These are phyloP conservation scores for Drechslerella dactyloides DNA, from an alignment of 2,329 filamentous ascomycete species.

Conservation along the genomic window DNA sequence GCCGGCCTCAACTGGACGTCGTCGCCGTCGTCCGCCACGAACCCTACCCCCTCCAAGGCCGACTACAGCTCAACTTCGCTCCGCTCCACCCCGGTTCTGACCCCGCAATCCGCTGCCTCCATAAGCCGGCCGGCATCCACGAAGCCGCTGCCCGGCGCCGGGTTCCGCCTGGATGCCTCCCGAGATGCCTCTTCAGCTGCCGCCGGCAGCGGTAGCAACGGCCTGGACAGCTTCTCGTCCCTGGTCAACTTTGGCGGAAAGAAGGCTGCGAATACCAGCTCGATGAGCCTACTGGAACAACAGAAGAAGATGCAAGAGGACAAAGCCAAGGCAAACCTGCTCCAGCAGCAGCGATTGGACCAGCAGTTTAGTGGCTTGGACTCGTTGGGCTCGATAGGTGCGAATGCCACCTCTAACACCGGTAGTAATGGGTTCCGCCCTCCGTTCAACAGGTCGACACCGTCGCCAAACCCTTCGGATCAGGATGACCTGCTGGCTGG, in stretches of 20 bases:
- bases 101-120: conserved; percentile 35
- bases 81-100: conserved; percentile 60
- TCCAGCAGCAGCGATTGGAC: conserved; percentile 76
- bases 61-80: conserved; percentile 60
- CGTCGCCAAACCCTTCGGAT: conserved; percentile 56
- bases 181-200: conserved; percentile 61
- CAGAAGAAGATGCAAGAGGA: conserved; percentile 77
- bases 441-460: conserved; percentile 59
- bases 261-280: conserved; percentile 62
- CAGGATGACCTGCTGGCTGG: conserved; percentile 71
- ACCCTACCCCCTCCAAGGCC: conserved; percentile 58
- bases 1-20: conserved; percentile 67
- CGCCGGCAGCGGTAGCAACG: conserved; percentile 61
- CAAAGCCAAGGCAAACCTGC: conserved; percentile 73
- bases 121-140: conserved; percentile 55
- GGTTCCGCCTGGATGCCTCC: conserved; percentile 55
- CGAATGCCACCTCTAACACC: neutral
- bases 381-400: conserved; percentile 74
- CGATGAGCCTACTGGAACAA: conserved; percentile 70
- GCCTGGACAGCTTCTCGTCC: conserved; percentile 77
- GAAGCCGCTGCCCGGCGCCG: conserved; percentile 62
- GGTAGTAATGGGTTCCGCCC: conserved; percentile 61
- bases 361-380: conserved; percentile 57
- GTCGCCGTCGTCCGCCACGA: conserved; percentile 56
- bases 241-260: conserved; percentile 70